Base-by-base conservation (phyloP, 305 asterid genomes). In the Coffea humblotiana region DNA sequence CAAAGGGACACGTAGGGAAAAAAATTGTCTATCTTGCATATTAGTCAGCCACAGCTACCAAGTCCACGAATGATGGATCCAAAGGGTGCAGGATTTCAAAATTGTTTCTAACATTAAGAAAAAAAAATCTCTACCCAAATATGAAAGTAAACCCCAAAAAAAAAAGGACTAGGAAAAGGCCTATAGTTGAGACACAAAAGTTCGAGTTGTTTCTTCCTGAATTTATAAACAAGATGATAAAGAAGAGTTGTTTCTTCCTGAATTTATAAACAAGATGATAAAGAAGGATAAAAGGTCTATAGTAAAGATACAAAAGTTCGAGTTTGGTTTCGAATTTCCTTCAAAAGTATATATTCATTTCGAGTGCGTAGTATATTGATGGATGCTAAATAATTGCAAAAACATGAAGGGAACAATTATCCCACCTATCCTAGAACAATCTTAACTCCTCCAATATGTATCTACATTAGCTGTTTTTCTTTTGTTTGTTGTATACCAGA, bases 1-100 rank as follows among this genome's bases (percentile, higher is more conserved):
- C 63, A 64, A 76, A 7, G 13, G 2, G 35, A 37, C 49, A 65
- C 37, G 25, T 64, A 14, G 13, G 49, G 29, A 60, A 47, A 29
- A 32, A 10, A 63, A 8, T 15, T 8, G 72, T 40, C 27, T 63
- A 18, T n/a, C 47, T 63, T 18, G 48, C 7, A 14, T 23, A 52
- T 37, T 61, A 14, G 60, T 76, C 79, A 61, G 45, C 60, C 78
- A 40, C 79, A 61, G 45, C 71, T 58, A 40, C 15, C 61, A 58
- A 32, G 8, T 63, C 35, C 29, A 54, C 61, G 52, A 56, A 40
- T 40, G 58, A 56, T 74, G 69, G 61, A 75, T 58, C 52, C 37
- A 11, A 21, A 15, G 21, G 45, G 68, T 58, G 37, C 21, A 74
- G 61, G 37, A 19, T 54, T 16, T 43, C 32, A 10, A 70, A 37